Percentiles rank a stretch among this genome's conserved stretches.
Conservation (phyloP, 2,329 filamentous ascomycete species). For the Mycosphaerelloides madeirae region DNA sequence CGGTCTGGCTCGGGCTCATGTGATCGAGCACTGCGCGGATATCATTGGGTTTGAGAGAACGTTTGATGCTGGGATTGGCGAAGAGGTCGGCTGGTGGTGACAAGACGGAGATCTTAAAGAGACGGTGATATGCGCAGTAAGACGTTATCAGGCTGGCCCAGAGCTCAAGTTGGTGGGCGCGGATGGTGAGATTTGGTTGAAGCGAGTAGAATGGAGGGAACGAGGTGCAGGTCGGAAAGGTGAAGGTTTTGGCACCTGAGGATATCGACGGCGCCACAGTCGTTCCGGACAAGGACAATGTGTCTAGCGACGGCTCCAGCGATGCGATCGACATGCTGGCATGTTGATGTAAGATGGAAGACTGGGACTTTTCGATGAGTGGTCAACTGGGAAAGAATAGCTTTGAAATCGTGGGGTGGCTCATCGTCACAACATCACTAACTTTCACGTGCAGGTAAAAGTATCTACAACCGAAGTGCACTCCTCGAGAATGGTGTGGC, state of each 20-base stretch:
- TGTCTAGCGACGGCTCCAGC: too few species aligned
- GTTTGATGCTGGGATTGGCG: slow-evolving; percentile 41
- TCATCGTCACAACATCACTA: too few species aligned
- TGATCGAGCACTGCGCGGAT: slow-evolving; percentile 52
- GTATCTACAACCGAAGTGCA: too few species aligned
- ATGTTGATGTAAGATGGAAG: too few species aligned
- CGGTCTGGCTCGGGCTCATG: slow-evolving; percentile 42
- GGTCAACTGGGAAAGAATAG: too few species aligned
- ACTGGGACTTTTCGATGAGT: too few species aligned
- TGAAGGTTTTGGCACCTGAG: slow-evolving; percentile 26
- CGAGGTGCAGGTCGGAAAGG: slow-evolving; percentile 53
- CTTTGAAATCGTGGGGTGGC: too few species aligned
- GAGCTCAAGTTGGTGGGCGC: slow-evolving; percentile 70
- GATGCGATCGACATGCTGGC: too few species aligned
- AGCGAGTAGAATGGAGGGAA: slow-evolving; percentile 85
- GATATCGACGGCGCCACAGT: not conserved
- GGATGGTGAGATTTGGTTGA: slow-evolving; percentile 69
- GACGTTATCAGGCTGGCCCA: slow-evolving; percentile 82
- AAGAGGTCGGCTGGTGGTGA: slow-evolving; percentile 50
- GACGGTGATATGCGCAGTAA: slow-evolving; percentile 73
- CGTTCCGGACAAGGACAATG: too few species aligned
- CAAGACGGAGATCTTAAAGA: slow-evolving; percentile 69
- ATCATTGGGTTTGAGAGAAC: slow-evolving; percentile 49
- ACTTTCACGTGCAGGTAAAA: too few species aligned
- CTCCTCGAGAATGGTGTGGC: too few species aligned